These are phyloP conservation scores for Penicillium fuscoglaucum DNA, from an alignment of 2,329 filamentous ascomycete genomes.

Conservation along the genomic window DNA sequence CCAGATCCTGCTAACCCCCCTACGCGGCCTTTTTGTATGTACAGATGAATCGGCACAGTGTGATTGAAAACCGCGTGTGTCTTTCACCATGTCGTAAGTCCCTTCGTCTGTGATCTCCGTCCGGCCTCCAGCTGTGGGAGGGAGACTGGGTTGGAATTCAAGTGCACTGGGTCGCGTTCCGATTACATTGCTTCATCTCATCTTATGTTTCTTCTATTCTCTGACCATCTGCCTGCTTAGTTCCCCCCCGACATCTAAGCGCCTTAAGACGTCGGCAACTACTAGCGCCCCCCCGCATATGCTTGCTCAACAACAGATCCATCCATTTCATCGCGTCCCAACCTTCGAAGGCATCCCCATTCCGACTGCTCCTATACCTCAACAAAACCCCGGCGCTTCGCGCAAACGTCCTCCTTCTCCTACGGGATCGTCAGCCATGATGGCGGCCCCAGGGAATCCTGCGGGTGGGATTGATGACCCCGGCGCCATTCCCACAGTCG, in stretches of 20 bases:
- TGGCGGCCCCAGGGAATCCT: constrained; percentile 35
- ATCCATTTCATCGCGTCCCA: constrained; percentile 38
- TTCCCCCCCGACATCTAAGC: constrained; percentile 45
- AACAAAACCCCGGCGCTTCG: constrained; percentile 34
- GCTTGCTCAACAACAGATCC: constrained; percentile 40
- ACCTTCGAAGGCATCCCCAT: constrained; percentile 44
- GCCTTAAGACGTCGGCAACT: constrained; percentile 43
- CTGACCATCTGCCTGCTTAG: constrained; percentile 25
- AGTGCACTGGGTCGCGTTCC: constrained; percentile 16
- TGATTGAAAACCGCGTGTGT: constrained; percentile 37
- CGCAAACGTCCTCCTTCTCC: constrained; percentile 49
- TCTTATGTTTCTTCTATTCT: constrained; percentile 7
- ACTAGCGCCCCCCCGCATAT: constrained; percentile 39
- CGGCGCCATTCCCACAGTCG: constrained; percentile 26
- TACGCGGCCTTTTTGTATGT: constrained; percentile 37
- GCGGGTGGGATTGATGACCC: constrained; percentile 34
- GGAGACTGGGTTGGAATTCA: constrained; percentile 22
- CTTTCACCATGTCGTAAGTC: constrained; percentile 46
- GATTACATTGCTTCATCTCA: constrained; percentile 8
- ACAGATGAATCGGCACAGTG: constrained; percentile 41
- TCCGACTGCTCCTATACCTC: constrained; percentile 36
- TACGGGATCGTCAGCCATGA: constrained; percentile 39
- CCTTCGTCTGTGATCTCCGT: constrained; percentile 30
- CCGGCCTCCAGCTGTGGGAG: constrained; percentile 20
- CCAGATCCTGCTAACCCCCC: constrained; percentile 37